These are phyloP conservation scores for Plectosphaerella cucumerina DNA, from an alignment of 2,329 filamentous ascomycete species.

Conservation along the genomic window DNA sequence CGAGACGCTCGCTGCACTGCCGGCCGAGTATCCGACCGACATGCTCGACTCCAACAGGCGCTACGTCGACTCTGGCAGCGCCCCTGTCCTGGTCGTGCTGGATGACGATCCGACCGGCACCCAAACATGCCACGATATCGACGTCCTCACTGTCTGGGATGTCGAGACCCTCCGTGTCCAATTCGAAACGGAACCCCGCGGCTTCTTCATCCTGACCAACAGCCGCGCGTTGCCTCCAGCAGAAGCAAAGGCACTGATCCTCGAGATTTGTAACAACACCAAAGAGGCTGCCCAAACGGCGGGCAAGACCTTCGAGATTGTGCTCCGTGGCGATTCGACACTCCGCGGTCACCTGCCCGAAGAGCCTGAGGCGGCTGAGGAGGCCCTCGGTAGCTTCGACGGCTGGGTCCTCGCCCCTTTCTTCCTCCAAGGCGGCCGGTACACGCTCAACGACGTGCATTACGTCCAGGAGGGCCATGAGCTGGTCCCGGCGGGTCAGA, in stretches of 20 bases:
- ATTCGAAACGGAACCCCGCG: constrained; percentile 22
- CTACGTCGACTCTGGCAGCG: constrained; percentile 13
- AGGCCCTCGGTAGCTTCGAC: constrained; percentile 43
- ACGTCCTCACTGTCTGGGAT: constrained; percentile 52
- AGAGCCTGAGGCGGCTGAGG: constrained; percentile 47
- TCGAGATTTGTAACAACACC: constrained; percentile 46
- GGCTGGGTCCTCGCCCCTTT: constrained; percentile 54
- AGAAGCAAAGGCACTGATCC: constrained; percentile 42
- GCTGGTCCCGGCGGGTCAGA: constrained; percentile 46
- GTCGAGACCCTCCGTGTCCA: constrained; percentile 14
- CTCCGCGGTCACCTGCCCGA: constrained; percentile 53
- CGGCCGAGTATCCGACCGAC: constrained; percentile 15
- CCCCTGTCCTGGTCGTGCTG: constrained; percentile 29
- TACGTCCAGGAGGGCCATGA: constrained; percentile 49
- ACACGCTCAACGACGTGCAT: constrained; percentile 53
- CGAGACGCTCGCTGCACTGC: constrained; percentile 16
- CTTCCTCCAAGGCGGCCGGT: constrained; percentile 54
- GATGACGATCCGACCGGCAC: constrained; percentile 59
- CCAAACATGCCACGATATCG: constrained; percentile 55
- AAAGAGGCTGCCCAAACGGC: constrained; percentile 35
- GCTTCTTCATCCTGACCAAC: constrained; percentile 60
- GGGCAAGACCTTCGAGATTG: constrained; percentile 43
- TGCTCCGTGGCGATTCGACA: constrained; percentile 53
- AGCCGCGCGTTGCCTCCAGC: constrained; percentile 49
- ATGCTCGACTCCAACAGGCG: constrained; percentile 15